Evolutionary conservation across 1,139 yeast species (phyloP).

Genomic region (Yarrowia galli): DNA sequence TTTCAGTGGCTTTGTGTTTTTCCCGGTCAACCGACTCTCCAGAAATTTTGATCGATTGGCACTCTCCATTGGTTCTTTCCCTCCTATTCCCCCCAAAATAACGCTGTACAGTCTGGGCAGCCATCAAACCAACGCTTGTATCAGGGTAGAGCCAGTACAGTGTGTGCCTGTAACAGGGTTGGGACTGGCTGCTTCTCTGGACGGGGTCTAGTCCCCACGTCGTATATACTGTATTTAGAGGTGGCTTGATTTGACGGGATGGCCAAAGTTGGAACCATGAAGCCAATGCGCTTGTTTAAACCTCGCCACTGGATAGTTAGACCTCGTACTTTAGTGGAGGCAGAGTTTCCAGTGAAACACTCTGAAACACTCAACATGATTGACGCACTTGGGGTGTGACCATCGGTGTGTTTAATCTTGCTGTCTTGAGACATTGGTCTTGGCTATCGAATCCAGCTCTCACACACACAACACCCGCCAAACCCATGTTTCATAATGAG

Average conservation of each 20-base stretch:
- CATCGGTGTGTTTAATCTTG: conserved; percentile 23
- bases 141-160: not conserved
- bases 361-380: conserved; percentile 29
- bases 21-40: not conserved
- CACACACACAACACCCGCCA: not conserved
- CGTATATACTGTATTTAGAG: not conserved
- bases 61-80: too few species aligned
- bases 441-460: not conserved
- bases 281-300: not conserved
- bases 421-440: conserved; percentile 28
- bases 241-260: conserved; percentile 24
- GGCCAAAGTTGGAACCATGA: conserved; percentile 25
- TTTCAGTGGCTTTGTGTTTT: conserved; percentile 4
- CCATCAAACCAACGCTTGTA: not conserved
- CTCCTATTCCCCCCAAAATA: too few species aligned
- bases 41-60: too few species aligned
- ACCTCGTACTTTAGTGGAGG: conserved; percentile 23
- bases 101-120: too few species aligned
- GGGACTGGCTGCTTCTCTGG: not conserved
- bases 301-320: conserved; percentile 3
- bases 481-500: conserved; percentile 24
- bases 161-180: conserved; percentile 1
- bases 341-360: conserved; percentile 14
- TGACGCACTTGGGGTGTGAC: conserved; percentile 32
- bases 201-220: not conserved